Evolutionary conservation across 148 eudicot species (phyloP).

Genomic region (Rhododendron griersonianum): DNA sequence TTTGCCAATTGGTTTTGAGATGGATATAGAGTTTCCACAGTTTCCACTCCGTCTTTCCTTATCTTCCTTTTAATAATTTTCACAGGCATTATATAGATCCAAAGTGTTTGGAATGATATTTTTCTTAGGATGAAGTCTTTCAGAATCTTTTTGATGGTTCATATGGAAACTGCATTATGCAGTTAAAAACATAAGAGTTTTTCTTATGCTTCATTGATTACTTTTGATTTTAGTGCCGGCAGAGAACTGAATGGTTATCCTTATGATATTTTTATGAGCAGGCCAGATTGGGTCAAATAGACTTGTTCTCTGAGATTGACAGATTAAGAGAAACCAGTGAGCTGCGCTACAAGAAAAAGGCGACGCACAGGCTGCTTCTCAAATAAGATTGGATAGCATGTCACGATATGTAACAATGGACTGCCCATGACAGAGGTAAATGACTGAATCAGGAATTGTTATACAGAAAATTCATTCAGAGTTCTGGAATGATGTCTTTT

Average conservation of each 20-base stretch:
- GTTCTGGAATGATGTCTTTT: background rate
- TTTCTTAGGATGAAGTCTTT: background rate
- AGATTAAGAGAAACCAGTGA: constrained; percentile 78
- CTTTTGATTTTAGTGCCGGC: background rate
- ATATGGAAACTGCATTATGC: background rate
- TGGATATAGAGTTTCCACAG: too few species aligned
- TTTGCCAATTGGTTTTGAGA: too few species aligned
- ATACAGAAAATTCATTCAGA: background rate
- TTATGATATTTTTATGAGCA: constrained; percentile 17
- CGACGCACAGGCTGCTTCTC: constrained; percentile 64
- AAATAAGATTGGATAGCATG: constrained; percentile 79
- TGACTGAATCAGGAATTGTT: background rate
- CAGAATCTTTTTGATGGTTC: background rate
- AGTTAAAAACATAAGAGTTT: background rate
- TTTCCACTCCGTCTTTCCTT: too few species aligned
- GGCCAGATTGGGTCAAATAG: constrained; percentile 75
- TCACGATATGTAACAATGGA: constrained; percentile 72
- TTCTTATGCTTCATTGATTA: background rate
- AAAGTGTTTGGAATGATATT: background rate
- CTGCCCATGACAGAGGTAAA: constrained; percentile 77
- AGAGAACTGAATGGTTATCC: background rate
- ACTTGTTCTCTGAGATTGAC: constrained; percentile 62
- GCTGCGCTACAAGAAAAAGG: constrained; percentile 73
- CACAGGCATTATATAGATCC: background rate
- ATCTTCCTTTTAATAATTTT: too few species aligned